Evolutionary conservation across 164 flowering plant species (phyloP).

Genomic region (Houttuynia cordata): DNA sequence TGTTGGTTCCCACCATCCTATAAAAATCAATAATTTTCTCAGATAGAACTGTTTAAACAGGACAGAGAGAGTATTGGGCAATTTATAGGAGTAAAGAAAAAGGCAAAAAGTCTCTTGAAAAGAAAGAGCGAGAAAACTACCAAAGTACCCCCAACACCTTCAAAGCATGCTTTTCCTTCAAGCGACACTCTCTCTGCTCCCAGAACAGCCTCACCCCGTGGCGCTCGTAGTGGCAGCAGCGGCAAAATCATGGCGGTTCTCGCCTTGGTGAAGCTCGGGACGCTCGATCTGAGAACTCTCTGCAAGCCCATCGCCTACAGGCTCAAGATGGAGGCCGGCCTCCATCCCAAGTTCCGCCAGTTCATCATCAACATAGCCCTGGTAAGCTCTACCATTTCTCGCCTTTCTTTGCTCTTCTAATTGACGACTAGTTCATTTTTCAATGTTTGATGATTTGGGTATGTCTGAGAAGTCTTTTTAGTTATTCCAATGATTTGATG

Average conservation of each 20-base stretch:
- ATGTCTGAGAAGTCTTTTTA: too few species aligned
- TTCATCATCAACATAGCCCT: slow-evolving; percentile 60
- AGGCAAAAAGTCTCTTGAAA: too few species aligned
- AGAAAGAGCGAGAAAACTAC: too few species aligned
- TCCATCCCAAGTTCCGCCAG: slow-evolving; percentile 59
- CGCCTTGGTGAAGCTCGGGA: slow-evolving; percentile 71
- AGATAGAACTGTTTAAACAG: too few species aligned
- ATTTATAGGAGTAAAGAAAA: too few species aligned
- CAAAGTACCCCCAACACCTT: too few species aligned
- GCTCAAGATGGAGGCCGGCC: slow-evolving; percentile 61
- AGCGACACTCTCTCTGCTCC: neutral
- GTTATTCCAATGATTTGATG: too few species aligned
- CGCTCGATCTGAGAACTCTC: slow-evolving; percentile 54
- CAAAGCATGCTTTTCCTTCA: too few species aligned
- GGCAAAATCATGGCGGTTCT: slow-evolving; percentile 34
- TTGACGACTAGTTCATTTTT: neutral
- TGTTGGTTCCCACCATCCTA: too few species aligned
- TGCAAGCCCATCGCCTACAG: slow-evolving; percentile 66
- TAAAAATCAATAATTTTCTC: too few species aligned
- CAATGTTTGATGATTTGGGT: neutral
- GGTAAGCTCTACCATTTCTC: slow-evolving; percentile 22
- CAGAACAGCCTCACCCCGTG: neutral
- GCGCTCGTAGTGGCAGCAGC: neutral
- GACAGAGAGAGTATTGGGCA: too few species aligned
- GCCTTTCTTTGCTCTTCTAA: neutral